Base-by-base conservation (phyloP, 2,329 filamentous ascomycete genomes). In the Domatiomyces catenatus region DNA sequence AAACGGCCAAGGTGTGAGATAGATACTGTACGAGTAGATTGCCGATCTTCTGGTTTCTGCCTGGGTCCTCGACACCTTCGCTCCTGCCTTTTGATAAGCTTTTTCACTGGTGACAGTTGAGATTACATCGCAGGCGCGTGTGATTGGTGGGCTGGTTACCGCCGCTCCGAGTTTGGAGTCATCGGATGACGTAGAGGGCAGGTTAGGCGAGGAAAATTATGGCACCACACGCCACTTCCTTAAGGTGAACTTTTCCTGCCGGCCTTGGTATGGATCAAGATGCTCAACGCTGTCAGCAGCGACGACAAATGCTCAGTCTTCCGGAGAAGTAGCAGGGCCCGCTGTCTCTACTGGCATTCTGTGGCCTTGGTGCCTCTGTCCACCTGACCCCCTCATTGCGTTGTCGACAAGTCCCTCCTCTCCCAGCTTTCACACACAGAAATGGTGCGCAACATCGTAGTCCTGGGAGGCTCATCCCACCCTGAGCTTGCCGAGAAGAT, bases 371-470 rank as follows among this genome's bases (percentile, higher is more conserved):
- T 50, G 46, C 48, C 32, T 48, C 47, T 39, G 3, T 39, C 3
- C 12, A 15, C 7, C 32, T 15, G 32, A 39, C 15, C 5, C 10
- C 32, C 8, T 15, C 10, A 15, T 39, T 15, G 8, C 22, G 10
- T 15, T 15, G n/a, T n/a, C 32, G 1, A 4, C 10, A 39, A 39
- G 32, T 10, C 15, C 32, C 12, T 15, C 15, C 12, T 15, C 32
- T 2, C 15, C 32, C 32, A 39, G n/a, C 32, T 39, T 39, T 39
- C 12, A 2, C 10, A 39, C 32, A 39, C n/a, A n/a, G n/a, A 15
- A 39, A 94, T 95, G 88, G 89, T 95, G 59, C 84, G 89, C 67
- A 94, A 94, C 68, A 87, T 98, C 58, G 86, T 94, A 63, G 79
- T 98, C 56, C 81, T 98, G 58, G 87, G 89, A 60, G 90, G 92